These are phyloP conservation scores for Senecio squalidus DNA, from an alignment of 140 eudicot genomes.

Conservation along the genomic window DNA sequence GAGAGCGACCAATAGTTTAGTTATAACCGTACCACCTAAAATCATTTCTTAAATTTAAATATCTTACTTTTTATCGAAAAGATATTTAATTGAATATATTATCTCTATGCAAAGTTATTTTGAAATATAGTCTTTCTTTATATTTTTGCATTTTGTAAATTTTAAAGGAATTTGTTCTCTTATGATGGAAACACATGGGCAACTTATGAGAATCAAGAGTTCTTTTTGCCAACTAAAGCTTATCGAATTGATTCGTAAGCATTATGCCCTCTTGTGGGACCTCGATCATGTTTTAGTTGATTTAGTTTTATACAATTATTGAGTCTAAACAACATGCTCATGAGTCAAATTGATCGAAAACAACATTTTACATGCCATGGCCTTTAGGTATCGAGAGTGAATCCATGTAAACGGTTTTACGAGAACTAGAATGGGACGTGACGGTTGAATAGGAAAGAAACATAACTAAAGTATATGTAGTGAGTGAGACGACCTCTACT, in stretches of 20 bases:
- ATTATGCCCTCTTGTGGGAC: constrained; percentile 23
- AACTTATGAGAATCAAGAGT: constrained; percentile 17
- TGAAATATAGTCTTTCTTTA: too few species aligned
- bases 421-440: background rate
- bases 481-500: too few species aligned
- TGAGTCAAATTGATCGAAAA: constrained; percentile 10
- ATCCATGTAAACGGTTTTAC: background rate
- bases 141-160: too few species aligned
- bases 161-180: constrained; percentile 21
- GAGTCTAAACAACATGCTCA: constrained; percentile 21
- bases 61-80: too few species aligned
- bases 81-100: too few species aligned
- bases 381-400: too few species aligned
- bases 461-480: too few species aligned
- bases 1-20: too few species aligned
- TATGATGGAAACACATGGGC: constrained; percentile 26
- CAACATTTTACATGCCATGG: background rate
- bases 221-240: constrained; percentile 23
- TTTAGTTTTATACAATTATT: constrained; percentile 19
- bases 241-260: constrained; percentile 9
- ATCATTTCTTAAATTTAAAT: too few species aligned
- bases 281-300: constrained; percentile 23
- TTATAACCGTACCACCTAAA: too few species aligned
- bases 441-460: too few species aligned
- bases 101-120: too few species aligned